Evolutionary conservation across 2,329 filamentous ascomycete species (phyloP).

Genomic region (Cercospora citrullina): DNA sequence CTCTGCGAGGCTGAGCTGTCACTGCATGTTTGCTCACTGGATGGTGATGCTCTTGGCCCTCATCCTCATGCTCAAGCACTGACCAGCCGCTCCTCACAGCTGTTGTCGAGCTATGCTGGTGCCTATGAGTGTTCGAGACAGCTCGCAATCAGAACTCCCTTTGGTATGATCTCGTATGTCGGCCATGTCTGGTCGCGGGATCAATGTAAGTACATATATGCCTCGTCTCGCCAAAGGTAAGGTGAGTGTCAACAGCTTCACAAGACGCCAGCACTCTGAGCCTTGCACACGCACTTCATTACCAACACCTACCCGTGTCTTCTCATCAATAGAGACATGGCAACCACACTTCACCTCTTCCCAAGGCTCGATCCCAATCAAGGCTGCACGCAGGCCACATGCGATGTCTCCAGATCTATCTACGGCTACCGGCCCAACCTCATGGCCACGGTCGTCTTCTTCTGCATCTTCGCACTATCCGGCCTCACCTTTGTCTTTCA

Average conservation of each 20-base stretch:
- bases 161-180: neutral
- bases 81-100: neutral
- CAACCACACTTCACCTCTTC: constrained; percentile 18
- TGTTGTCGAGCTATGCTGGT: neutral
- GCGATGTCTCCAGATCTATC: constrained; percentile 29
- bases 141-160: neutral
- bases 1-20: neutral
- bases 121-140: neutral
- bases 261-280: neutral
- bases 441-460: constrained; percentile 44
- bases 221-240: neutral
- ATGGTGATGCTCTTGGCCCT: neutral
- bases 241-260: neutral
- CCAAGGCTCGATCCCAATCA: constrained; percentile 29
- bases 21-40: neutral
- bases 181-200: too few relatives aligned
- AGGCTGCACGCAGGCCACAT: constrained; percentile 35
- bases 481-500: constrained; percentile 37
- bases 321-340: constrained; percentile 11
- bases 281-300: neutral
- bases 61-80: neutral
- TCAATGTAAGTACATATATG: neutral
- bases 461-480: constrained; percentile 40
- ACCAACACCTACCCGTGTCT: neutral
- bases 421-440: constrained; percentile 42